Evolutionary conservation across 805 yeast species (phyloP), one percentile per base, ranked within the genome.

Genomic region (Yarrowia bubula): DNA sequence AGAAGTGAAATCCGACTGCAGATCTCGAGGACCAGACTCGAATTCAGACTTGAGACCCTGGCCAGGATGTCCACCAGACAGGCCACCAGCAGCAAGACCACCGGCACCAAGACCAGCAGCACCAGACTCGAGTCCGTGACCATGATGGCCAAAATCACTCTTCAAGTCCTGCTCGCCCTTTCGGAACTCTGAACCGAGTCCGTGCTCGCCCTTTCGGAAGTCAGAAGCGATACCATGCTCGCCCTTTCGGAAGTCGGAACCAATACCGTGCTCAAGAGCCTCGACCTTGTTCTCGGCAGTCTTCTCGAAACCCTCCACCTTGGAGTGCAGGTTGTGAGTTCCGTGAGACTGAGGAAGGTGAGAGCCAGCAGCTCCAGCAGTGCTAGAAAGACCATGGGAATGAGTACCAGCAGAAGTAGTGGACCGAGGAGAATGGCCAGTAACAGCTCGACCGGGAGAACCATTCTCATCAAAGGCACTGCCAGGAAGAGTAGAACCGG

Each of bases 281-380:
- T 51, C 58, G 9, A 17, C 42, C 43, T 51, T 22, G 6, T 14
- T 17, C 58, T 51, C 58, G 14, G 58, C 58, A 18, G 33, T 37
- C 43, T 37, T 51, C 33, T 51, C 58, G 32, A 51, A 14, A n/a
- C 58, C 58, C 58, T 51, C 58, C 3, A 51, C 58, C 58, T 51
- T 51, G 58, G 58, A 51, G 18, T 51, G 58, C 17, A 51, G 43
- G 18, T 51, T 51, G 58, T 18, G 33, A 43, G 58, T 37, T 8
- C 43, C 43, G 9, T 51, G 58, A 10, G 58, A 51, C 18, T 37
- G 43, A 9, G 58, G 58, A 1, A 50, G 17, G 22, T 37, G 42
- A 8, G 18, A 28, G 2, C 39, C 53, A 15, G 38, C 6, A 48
- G 51, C 46, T 42, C 46, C 46, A 13, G 46, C 46, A 18, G 22